A percentile compares a stretch with the other conserved stretches of the same genome.
phyloP scores from a whole-genome alignment of 331 rosid genomes.

The Saraca asoca region DNA sequence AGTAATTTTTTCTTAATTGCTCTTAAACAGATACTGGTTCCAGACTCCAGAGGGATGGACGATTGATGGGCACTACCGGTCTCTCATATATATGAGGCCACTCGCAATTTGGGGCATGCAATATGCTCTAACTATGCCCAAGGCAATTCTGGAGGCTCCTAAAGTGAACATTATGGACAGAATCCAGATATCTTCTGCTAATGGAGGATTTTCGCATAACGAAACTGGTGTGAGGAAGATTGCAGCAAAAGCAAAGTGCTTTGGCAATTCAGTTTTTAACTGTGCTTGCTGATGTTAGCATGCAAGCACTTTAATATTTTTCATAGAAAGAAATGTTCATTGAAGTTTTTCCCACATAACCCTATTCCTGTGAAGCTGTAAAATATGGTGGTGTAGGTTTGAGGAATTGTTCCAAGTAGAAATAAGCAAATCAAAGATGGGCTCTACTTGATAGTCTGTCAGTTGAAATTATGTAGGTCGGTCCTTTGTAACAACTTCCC shows the following conservation, averaged over 20 bases:
- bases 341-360: constrained; percentile 35
- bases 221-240: constrained; percentile 78
- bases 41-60: constrained; percentile 98
- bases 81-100: constrained; percentile 96
- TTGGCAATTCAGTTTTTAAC: constrained; percentile 72
- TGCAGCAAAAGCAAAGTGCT: constrained; percentile 67
- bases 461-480: constrained; percentile 19
- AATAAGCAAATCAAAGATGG: constrained; percentile 26
- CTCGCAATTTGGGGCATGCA: constrained; percentile 97
- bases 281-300: constrained; percentile 69
- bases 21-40: constrained; percentile 71
- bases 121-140: constrained; percentile 70
- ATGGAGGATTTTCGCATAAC: constrained; percentile 50
- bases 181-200: constrained; percentile 68
- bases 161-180: constrained; percentile 86
- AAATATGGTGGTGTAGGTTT: constrained; percentile 35
- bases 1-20: constrained; percentile 10
- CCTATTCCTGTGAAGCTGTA: constrained; percentile 40
- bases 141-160: constrained; percentile 94
- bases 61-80: constrained; percentile 82
- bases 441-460: constrained; percentile 30
- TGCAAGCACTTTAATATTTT: constrained; percentile 32
- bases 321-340: constrained; percentile 39
- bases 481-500: constrained; percentile 20
- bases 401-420: constrained; percentile 33